Percentiles rank a stretch among this genome's conserved stretches.
These are phyloP conservation scores for Giardia muris DNA, from an alignment of 208 protist genomes.

Conservation along the genomic window DNA sequence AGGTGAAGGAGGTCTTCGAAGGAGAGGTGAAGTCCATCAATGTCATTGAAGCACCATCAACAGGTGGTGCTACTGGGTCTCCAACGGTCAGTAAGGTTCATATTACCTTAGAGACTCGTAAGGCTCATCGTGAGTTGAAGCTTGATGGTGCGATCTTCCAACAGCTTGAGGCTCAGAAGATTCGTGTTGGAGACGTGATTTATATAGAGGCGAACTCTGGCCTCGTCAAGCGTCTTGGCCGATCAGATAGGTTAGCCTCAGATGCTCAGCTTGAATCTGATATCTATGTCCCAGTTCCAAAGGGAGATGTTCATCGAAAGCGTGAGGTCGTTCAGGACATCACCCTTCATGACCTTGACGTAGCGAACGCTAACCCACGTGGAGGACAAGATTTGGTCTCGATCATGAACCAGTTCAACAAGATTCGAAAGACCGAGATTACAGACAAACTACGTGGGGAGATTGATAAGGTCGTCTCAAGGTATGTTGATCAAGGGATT, in stretches of 20 bases:
- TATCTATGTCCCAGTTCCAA: slow-evolving; percentile 96
- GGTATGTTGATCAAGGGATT: slow-evolving; percentile 97
- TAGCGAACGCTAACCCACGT: slow-evolving; percentile 60
- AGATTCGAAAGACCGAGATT: slow-evolving; percentile 98
- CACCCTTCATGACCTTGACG: slow-evolving; percentile 97
- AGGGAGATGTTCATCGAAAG: slow-evolving; percentile 99
- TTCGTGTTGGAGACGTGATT: slow-evolving; percentile 93
- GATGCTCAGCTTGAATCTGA: slow-evolving; percentile 78
- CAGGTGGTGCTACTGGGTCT: slow-evolving; percentile 29
- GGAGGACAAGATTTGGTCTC: slow-evolving; percentile 83
- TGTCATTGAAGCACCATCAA: slow-evolving; percentile 63
- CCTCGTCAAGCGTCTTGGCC: slow-evolving; percentile 48
- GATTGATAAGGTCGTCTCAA: slow-evolving; percentile 98
- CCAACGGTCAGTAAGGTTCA: slow-evolving; percentile 86
- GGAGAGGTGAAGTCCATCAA: slow-evolving; percentile 86
- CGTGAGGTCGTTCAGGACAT: slow-evolving; percentile 96
- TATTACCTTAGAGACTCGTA: slow-evolving; percentile 61
- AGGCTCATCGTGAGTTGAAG: slow-evolving; percentile 83
- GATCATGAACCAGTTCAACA: slow-evolving; percentile 88
- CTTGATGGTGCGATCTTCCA: slow-evolving; percentile 96
- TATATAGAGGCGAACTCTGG: slow-evolving; percentile 97
- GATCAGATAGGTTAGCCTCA: slow-evolving; percentile 49
- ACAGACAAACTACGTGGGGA: slow-evolving; percentile 96
- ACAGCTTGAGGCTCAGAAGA: slow-evolving; percentile 50
- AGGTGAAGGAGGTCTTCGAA: slow-evolving; percentile 92